Evolutionary conservation across 345 rosid genomes (phyloP).

Genomic region (Citrus sp.): DNA sequence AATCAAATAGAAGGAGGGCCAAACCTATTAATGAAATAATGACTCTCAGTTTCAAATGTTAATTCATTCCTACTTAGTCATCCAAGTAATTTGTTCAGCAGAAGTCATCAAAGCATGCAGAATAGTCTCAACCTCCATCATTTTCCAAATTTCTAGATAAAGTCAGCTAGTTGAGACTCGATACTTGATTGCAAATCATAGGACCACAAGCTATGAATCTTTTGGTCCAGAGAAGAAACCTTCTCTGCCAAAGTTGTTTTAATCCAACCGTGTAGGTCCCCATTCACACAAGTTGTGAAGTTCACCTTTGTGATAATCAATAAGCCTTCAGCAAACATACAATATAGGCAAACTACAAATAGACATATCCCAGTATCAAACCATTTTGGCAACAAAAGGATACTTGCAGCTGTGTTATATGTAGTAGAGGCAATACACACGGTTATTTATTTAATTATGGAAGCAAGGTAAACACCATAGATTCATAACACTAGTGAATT

Average conservation of each 20-base stretch:
- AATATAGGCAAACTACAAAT: neutral
- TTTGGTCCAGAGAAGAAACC: neutral
- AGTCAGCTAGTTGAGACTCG: too few species aligned
- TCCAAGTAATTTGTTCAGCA: neutral
- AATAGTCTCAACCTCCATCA: neutral
- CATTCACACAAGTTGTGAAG: constrained; percentile 1
- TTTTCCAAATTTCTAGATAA: neutral
- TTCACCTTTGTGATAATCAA: neutral
- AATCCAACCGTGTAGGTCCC: neutral
- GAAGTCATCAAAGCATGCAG: neutral
- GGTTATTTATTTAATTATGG: neutral
- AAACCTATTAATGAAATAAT: neutral
- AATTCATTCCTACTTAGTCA: neutral
- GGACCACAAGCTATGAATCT: neutral
- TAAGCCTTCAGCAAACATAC: neutral
- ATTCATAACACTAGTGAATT: neutral
- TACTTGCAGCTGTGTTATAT: neutral
- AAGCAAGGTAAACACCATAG: neutral
- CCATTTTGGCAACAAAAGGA: neutral
- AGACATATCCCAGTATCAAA: neutral
- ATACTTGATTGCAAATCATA: neutral
- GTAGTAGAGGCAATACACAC: neutral
- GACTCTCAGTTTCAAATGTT: neutral
- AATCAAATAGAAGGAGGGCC: neutral
- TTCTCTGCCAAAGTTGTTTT: neutral